Conservation (phyloP, 75 land plant species). For the Pinus tabuliformis region DNA sequence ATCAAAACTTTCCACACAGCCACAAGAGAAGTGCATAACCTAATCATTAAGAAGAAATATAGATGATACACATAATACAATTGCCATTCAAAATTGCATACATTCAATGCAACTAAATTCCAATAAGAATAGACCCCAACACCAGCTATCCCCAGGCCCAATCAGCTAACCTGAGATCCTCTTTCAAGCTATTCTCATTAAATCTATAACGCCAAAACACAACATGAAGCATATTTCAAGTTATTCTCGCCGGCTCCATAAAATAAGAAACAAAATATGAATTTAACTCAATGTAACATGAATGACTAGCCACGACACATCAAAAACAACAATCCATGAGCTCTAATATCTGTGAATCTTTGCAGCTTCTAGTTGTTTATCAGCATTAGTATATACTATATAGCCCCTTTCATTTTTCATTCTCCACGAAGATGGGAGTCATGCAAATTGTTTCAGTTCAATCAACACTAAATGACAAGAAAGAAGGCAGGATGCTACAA, state of each 20-base stretch:
- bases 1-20: neutral
- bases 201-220: neutral
- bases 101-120: neutral
- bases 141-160: neutral
- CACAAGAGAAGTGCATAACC: neutral
- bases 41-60: neutral
- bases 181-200: neutral
- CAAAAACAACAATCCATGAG: no score
- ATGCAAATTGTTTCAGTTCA: neutral
- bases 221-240: neutral
- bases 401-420: no score
- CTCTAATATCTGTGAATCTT: no score
- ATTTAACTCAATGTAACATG: neutral
- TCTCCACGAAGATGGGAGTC: neutral
- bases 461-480: neutral
- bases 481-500: neutral
- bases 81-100: neutral
- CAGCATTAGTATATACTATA: no score
- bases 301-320: neutral
- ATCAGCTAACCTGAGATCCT: neutral
- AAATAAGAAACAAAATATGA: neutral
- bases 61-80: neutral
- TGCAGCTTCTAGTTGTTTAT: no score
- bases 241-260: no score
- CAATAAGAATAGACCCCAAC: neutral